A percentile compares a stretch with the other conserved stretches of the same genome.
Conservation (phyloP, 257 asterid species). For the Ajuga chamaepitys region DNA sequence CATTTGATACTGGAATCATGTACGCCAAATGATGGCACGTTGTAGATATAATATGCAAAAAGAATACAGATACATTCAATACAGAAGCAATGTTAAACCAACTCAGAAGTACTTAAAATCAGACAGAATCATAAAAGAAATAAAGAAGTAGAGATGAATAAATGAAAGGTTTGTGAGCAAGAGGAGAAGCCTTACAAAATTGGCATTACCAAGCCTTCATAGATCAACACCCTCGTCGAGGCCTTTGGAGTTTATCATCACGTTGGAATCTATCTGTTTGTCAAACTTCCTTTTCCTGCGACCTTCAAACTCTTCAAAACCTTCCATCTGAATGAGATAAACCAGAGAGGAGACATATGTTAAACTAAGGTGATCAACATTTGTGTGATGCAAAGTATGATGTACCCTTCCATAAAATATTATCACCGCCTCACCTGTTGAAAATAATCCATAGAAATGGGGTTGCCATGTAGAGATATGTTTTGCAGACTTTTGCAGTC, state of each 20-base stretch:
- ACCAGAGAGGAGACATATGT: background rate
- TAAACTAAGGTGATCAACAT: background rate
- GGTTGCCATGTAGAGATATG: constrained; percentile 84
- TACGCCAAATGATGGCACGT: no score
- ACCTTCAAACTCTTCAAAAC: constrained; percentile 75
- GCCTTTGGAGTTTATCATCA: constrained; percentile 88
- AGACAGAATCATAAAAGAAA: background rate
- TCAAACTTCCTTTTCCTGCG: constrained; percentile 86
- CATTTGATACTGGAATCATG: no score
- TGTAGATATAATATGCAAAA: background rate
- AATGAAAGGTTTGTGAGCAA: background rate
- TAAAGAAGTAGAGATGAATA: background rate
- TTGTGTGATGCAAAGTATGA: background rate
- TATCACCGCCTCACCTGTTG: constrained; percentile 48
- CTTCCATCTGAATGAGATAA: constrained; percentile 60
- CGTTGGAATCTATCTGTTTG: constrained; percentile 87
- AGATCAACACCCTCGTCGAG: constrained; percentile 92
- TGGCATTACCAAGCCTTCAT: constrained; percentile 29
- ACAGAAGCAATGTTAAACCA: background rate
- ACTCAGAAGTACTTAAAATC: background rate
- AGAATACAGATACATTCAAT: background rate
- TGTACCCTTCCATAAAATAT: background rate
- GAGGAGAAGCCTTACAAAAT: constrained; percentile 20
- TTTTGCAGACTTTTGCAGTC: constrained; percentile 85
- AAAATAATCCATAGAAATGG: constrained; percentile 86